Evolutionary conservation across 148 eudicot species (phyloP).

Genomic region (Arctostaphylos glauca): DNA sequence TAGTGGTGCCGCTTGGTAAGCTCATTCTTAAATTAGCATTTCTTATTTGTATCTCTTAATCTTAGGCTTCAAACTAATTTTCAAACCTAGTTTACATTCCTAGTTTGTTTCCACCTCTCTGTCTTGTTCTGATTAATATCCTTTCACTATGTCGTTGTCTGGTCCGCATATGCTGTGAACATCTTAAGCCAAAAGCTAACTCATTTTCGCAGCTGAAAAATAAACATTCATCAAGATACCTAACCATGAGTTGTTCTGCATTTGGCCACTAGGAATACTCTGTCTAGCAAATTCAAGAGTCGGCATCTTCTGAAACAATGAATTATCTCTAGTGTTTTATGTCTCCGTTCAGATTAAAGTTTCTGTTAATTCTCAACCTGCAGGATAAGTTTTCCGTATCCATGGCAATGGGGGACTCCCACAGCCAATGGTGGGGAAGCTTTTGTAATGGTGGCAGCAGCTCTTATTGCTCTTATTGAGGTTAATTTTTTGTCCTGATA

Average conservation of each 20-base stretch:
- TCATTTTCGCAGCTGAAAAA: neutral
- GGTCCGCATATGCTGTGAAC: neutral
- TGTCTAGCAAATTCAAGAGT: neutral
- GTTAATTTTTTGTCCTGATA: conserved; percentile 27
- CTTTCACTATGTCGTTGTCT: conserved; percentile 4
- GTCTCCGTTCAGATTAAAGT: neutral
- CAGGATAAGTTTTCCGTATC: conserved; percentile 91
- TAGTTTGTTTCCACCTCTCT: neutral
- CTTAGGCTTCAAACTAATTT: neutral
- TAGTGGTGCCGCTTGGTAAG: conserved; percentile 72
- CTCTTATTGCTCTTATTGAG: conserved; percentile 83
- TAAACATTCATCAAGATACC: neutral
- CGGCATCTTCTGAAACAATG: neutral
- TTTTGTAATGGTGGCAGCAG: conserved; percentile 73
- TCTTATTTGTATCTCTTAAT: neutral
- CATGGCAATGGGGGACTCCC: conserved; percentile 95
- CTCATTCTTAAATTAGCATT: conserved; percentile 2
- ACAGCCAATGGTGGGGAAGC: conserved; percentile 59
- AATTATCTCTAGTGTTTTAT: neutral
- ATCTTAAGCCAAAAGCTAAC: neutral
- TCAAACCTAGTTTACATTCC: neutral
- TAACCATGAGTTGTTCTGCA: neutral
- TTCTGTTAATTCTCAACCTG: conserved; percentile 17
- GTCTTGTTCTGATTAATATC: neutral
- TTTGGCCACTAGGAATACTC: neutral